Evolutionary conservation across 2,329 filamentous ascomycete genomes (phyloP).

Genomic region (Neurospora sp.): DNA sequence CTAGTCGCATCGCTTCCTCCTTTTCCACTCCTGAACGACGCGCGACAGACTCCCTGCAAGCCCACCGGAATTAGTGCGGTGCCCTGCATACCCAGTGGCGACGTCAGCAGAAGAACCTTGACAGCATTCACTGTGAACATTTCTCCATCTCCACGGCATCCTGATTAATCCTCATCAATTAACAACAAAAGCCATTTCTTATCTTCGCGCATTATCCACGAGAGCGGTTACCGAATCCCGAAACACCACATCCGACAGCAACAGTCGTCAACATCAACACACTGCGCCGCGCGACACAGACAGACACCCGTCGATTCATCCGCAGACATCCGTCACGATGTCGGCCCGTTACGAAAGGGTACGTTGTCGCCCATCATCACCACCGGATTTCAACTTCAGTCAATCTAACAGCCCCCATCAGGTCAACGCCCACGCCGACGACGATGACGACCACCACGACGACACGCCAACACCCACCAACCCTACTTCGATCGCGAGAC

Average conservation of each 20-base stretch:
- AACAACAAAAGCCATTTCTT: background rate
- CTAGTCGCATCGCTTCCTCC: background rate
- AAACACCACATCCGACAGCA: background rate
- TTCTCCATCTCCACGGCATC: background rate
- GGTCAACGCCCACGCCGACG: conserved; percentile 51
- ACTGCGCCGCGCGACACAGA: background rate
- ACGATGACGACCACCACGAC: conserved; percentile 29
- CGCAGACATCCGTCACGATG: conserved; percentile 27
- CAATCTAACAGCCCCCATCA: conserved; percentile 22
- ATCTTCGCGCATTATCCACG: background rate
- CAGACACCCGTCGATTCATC: conserved; percentile 2
- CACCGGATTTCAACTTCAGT: background rate
- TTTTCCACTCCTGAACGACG: background rate
- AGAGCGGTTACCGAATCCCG: background rate
- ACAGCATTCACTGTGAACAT: background rate
- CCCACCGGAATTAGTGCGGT: background rate
- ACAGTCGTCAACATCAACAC: background rate
- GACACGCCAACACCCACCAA: conserved; percentile 20
- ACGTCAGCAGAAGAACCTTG: background rate
- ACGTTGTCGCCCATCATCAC: conserved; percentile 19
- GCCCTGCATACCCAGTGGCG: background rate
- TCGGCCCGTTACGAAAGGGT: conserved; percentile 50
- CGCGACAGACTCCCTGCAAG: background rate
- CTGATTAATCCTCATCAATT: background rate
- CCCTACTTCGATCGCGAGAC: conserved; percentile 21